These are phyloP conservation scores for Marasmius tenuissimus DNA, from an alignment of 1,284 basidiomycete species.

Conservation along the genomic window DNA sequence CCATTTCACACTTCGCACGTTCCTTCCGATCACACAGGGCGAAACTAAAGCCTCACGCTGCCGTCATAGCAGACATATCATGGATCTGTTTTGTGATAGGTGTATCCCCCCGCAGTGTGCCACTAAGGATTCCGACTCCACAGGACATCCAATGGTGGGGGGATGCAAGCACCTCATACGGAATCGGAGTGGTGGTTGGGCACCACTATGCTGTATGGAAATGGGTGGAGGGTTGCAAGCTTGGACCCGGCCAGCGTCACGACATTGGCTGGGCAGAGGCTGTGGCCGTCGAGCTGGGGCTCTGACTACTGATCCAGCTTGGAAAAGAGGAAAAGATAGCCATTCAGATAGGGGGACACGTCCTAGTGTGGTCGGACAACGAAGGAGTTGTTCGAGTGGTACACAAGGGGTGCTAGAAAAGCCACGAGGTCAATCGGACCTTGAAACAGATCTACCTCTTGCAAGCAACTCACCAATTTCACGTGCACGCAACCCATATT, in stretches of 20 bases:
- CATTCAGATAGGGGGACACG: background rate
- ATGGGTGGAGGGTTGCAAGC: conserved; percentile 22
- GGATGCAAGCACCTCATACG: conserved; percentile 38
- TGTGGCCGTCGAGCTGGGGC: too few species aligned
- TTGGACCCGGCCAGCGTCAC: background rate
- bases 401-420: background rate
- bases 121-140: conserved; percentile 14
- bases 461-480: conserved; percentile 18
- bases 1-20: conserved; percentile 19
- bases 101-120: conserved; percentile 20
- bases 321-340: background rate
- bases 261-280: too few species aligned
- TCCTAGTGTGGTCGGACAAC: background rate
- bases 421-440: background rate
- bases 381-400: background rate
- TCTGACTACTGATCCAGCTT: background rate
- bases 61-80: conserved; percentile 19
- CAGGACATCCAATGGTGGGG: conserved; percentile 35
- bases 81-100: conserved; percentile 21
- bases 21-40: conserved; percentile 8
- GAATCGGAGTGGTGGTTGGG: conserved; percentile 34
- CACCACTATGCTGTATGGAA: conserved; percentile 30
- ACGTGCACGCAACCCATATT: conserved; percentile 20
- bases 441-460: conserved; percentile 19
- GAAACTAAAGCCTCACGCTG: conserved; percentile 6